Conservation (phyloP, 768 basidiomycete genomes). For the Pholiota conissans region DNA sequence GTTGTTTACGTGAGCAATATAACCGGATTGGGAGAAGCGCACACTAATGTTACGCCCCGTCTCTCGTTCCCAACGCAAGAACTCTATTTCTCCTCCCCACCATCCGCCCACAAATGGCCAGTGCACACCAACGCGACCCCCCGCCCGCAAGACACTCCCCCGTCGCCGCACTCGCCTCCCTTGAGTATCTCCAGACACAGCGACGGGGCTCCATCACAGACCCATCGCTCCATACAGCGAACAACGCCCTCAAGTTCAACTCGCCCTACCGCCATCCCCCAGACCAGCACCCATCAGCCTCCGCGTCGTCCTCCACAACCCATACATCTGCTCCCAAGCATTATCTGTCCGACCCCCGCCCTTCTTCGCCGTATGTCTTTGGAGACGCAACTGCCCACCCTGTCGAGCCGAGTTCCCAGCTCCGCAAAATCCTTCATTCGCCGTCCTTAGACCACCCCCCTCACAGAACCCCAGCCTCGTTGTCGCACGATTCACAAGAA, state of each 20-base stretch:
- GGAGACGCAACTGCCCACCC: slow-evolving; percentile 57
- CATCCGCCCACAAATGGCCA: slow-evolving; percentile 22
- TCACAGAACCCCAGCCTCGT: slow-evolving; percentile 24
- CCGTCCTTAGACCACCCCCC: slow-evolving; percentile 48
- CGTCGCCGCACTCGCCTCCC: slow-evolving; percentile 65
- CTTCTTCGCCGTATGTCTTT: slow-evolving; percentile 68
- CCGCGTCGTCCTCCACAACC: slow-evolving; percentile 21
- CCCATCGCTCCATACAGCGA: slow-evolving; percentile 70
- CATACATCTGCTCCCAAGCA: slow-evolving; percentile 31
- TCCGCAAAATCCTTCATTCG: slow-evolving; percentile 61
- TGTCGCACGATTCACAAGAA: slow-evolving; percentile 29
- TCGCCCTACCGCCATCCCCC: slow-evolving; percentile 22
- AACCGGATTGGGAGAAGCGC: slow-evolving; percentile 37
- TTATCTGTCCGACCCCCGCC: slow-evolving; percentile 47
- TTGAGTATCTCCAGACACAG: slow-evolving; percentile 78
- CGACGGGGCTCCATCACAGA: slow-evolving; percentile 85
- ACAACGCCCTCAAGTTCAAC: slow-evolving; percentile 29
- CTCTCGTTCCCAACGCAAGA: slow-evolving; percentile 7
- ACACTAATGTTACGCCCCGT: slow-evolving; percentile 19
- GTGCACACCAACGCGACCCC: slow-evolving; percentile 19
- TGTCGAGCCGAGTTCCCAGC: slow-evolving; percentile 40
- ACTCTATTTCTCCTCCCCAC: slow-evolving; percentile 10
- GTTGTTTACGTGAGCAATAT: slow-evolving; percentile 37
- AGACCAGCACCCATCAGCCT: slow-evolving; percentile 26
- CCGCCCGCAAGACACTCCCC: slow-evolving; percentile 45